Base-by-base conservation (phyloP, 2,329 filamentous ascomycete genomes). In the Pseudogymnoascus sp. region DNA sequence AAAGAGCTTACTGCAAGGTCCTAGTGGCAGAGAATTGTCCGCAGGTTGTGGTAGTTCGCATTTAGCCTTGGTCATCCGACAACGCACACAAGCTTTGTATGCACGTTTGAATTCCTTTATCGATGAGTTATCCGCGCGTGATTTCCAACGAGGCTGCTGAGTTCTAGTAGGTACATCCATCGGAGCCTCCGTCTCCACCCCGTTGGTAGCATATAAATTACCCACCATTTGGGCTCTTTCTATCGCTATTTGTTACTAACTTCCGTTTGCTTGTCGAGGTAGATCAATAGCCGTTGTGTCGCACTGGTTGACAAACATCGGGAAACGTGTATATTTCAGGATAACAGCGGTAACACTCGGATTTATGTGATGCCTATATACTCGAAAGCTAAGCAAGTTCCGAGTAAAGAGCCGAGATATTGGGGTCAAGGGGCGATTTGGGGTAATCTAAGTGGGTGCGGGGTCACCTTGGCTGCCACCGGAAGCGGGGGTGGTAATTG, bases 41-140 rank as follows among this genome's bases (percentile, higher is more conserved):
- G 74, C 75, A 10, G 75, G 75, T 26, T 81, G 69, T 39, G 37
- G 52, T 19, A 63, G 16, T 31, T 81, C 78, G 66, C 80, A 82
- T 70, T 79, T 81, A 60, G 79, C 78, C 71, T 81, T 82, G 61
- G 78, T 74, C 66, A 80, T 77, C 60, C 79, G 78, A 67, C 79
- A 82, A 63, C 78, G 76, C 63, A 81, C 76, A 69, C 80, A 82
- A 21, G 80, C 80, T 70, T 82, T 81, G 76, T 82, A 82, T 38
- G 79, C 78, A 64, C 79, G 78, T 70, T 81, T 78, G 69, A 79
- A 80, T 60, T 78, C 72, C 21, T 26, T 45, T 8, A 11, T 21
- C 4, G 41, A 45, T 45, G 41, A 26, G 21, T 45, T 45, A 45
- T 45, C 41, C 41, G 41, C 41, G 41, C 41, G 41, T n/a, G 41